Evolutionary conservation across 2,329 filamentous ascomycete genomes (phyloP).

Genomic region (Claviceps pazoutovae): DNA sequence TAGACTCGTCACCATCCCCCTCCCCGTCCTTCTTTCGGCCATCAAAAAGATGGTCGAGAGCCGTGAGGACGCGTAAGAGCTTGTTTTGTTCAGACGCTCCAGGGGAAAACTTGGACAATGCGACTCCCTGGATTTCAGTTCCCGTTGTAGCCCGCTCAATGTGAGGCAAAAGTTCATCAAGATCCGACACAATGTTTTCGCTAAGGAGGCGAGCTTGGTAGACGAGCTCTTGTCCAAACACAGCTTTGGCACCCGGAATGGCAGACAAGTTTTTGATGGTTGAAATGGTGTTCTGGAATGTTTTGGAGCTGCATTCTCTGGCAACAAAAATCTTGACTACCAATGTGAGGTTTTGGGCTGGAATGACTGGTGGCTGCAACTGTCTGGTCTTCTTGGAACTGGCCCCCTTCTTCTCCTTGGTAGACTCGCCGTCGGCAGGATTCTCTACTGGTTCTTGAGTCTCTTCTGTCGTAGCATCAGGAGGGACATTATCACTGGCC

Average conservation of each 20-base stretch:
- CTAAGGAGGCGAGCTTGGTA: slow-evolving; percentile 74
- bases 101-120: slow-evolving; percentile 88
- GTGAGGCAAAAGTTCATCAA: slow-evolving; percentile 72
- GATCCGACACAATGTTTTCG: slow-evolving; percentile 69
- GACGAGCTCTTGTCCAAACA: slow-evolving; percentile 88
- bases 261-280: slow-evolving; percentile 97
- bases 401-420: slow-evolving; percentile 26
- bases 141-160: slow-evolving; percentile 77
- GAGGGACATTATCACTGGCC: slow-evolving; percentile 6
- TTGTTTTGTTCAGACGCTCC: slow-evolving; percentile 95
- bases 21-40: slow-evolving; percentile 51
- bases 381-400: slow-evolving; percentile 39
- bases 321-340: slow-evolving; percentile 96
- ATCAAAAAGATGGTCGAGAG: slow-evolving; percentile 90
- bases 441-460: slow-evolving; percentile 14
- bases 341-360: slow-evolving; percentile 75
- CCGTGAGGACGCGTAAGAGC: slow-evolving; percentile 78
- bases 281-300: slow-evolving; percentile 91
- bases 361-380: slow-evolving; percentile 70
- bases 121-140: slow-evolving; percentile 89
- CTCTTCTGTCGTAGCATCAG: slow-evolving; percentile 12
- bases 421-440: slow-evolving; percentile 16
- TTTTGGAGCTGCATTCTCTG: slow-evolving; percentile 92
- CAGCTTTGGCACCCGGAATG: slow-evolving; percentile 75
- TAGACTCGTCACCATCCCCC: slow-evolving; percentile 35